Conservation (phyloP, 352 stramenopile species). For the Phytophthora macrochlamydospora region DNA sequence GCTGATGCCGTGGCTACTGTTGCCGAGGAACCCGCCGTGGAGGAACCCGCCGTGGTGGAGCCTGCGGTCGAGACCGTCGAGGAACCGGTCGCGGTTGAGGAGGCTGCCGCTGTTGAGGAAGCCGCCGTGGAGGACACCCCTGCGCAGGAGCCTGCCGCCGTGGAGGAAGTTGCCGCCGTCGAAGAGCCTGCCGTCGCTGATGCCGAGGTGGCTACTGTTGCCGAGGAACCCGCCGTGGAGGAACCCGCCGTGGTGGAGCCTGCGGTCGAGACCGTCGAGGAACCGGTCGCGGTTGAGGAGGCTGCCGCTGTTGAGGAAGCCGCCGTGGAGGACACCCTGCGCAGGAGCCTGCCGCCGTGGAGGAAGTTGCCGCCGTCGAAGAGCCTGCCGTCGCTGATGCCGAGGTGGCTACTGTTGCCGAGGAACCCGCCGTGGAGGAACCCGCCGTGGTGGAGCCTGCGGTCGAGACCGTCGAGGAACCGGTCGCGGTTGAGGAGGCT, state of each 20-base stretch:
- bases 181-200: conserved; percentile 1
- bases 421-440: not conserved
- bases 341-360: conserved; percentile 3
- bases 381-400: not conserved
- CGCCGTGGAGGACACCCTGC: not conserved
- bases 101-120: not conserved
- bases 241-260: not conserved
- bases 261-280: not conserved
- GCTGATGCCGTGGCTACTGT: not conserved
- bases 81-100: not conserved
- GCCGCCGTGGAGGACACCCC: not conserved
- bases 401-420: not conserved
- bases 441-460: not conserved
- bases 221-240: not conserved
- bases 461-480: not conserved
- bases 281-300: not conserved
- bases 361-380: not conserved
- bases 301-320: not conserved
- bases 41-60: not conserved
- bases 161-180: not conserved
- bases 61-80: not conserved
- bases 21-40: not conserved
- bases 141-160: conserved; percentile 1
- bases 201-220: not conserved
- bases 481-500: not conserved